Evolutionary conservation across 768 basidiomycete species (phyloP).

Genomic region (Auricularia sp.): DNA sequence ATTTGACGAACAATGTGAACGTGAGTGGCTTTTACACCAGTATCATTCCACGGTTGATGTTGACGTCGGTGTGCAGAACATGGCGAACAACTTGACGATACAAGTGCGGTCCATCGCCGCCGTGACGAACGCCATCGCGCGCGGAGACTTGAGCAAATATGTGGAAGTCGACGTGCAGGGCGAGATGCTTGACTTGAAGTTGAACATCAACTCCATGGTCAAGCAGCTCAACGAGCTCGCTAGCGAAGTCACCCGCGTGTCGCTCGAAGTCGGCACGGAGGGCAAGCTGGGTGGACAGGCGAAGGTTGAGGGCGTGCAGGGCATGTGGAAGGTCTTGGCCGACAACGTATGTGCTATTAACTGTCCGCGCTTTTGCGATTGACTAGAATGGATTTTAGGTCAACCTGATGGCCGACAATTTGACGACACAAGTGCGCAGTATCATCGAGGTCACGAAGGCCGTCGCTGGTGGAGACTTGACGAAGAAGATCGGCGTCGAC

Average conservation of each 20-base stretch:
- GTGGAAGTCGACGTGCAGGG: conserved; percentile 91
- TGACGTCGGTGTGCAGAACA: conserved; percentile 41
- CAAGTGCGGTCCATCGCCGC: conserved; percentile 77
- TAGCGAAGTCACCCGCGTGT: conserved; percentile 70
- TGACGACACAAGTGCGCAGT: conserved; percentile 85
- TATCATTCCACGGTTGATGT: too few relatives aligned
- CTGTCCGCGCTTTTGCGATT: too few relatives aligned
- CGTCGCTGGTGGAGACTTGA: conserved; percentile 86
- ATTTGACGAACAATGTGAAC: conserved; percentile 84
- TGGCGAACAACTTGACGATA: conserved; percentile 76
- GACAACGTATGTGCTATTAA: conserved; percentile 1
- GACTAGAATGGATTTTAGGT: not conserved
- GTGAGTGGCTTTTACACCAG: conserved; percentile 30
- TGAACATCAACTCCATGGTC: conserved; percentile 73
- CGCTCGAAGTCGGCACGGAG: conserved; percentile 84
- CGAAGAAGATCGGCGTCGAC: conserved; percentile 85
- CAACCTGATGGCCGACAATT: conserved; percentile 37
- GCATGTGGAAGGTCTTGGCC: conserved; percentile 74
- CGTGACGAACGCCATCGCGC: conserved; percentile 61
- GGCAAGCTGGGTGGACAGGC: conserved; percentile 93
- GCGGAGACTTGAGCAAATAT: conserved; percentile 71
- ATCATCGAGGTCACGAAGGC: conserved; percentile 93
- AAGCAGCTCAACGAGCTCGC: conserved; percentile 19
- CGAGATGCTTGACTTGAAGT: conserved; percentile 82
- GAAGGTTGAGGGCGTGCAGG: conserved; percentile 81